A percentile compares a stretch with the other conserved stretches of the same genome.
phyloP scores from a whole-genome alignment of 805 yeast genomes.

The Candida gorgasii region DNA sequence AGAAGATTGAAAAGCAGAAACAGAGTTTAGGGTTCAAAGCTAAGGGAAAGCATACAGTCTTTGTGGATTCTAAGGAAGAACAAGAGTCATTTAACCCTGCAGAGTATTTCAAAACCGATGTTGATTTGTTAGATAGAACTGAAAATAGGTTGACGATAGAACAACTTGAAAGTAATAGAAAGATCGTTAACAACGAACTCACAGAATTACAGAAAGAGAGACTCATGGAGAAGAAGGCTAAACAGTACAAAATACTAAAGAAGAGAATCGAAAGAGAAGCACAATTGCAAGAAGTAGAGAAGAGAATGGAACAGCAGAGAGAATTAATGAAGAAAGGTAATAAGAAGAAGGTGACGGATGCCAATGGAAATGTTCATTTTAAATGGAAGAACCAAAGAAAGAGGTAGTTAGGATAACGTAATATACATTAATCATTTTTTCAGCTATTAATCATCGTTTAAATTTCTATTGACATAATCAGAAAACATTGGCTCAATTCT shows the following conservation, averaged over 20 bases:
- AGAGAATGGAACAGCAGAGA: conserved; percentile 72
- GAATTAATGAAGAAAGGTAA: conserved; percentile 88
- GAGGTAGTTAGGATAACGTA: conserved; percentile 25
- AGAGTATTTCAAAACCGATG: conserved; percentile 69
- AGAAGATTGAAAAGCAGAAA: conserved; percentile 60
- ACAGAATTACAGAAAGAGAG: conserved; percentile 29
- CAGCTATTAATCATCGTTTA: conserved; percentile 21
- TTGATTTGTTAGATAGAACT: conserved; percentile 55
- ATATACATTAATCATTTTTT: background rate
- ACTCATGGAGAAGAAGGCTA: conserved; percentile 55
- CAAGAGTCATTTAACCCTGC: conserved; percentile 64
- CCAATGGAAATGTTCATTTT: conserved; percentile 67
- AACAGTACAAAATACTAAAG: conserved; percentile 60
- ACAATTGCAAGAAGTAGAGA: conserved; percentile 67
- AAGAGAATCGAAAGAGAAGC: conserved; percentile 67
- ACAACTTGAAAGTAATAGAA: conserved; percentile 52
- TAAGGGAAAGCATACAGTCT: conserved; percentile 80
- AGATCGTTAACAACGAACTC: conserved; percentile 28
- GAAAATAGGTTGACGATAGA: conserved; percentile 69
- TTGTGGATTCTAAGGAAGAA: conserved; percentile 65
- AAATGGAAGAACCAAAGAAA: conserved; percentile 87
- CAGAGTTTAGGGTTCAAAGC: conserved; percentile 51
- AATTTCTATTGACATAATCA: conserved; percentile 70
- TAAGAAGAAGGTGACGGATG: conserved; percentile 69
- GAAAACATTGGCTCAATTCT: conserved; percentile 73